phyloP scores from a whole-genome alignment of 2,329 filamentous ascomycete species.

The Coniochaeta prunicola region DNA sequence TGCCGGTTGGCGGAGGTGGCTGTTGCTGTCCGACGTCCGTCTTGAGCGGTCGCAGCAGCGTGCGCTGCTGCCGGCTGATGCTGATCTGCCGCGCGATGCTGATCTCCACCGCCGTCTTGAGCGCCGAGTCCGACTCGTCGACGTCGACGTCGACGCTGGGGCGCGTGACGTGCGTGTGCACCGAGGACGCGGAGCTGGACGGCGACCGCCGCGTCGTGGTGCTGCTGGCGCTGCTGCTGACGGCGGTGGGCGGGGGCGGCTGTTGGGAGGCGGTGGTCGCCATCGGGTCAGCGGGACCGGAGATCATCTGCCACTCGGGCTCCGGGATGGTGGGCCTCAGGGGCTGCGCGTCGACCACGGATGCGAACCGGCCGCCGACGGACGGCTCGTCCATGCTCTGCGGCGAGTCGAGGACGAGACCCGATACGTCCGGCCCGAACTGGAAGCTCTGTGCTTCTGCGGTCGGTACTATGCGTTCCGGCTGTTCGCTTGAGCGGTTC shows the following conservation, averaged over 20 bases:
- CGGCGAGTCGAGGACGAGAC: conserved; percentile 17
- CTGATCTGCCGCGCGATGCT: conserved; percentile 64
- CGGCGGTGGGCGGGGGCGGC: conserved; percentile 10
- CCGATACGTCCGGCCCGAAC: conserved; percentile 15
- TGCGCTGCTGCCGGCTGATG: conserved; percentile 53
- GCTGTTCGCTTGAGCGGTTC: background rate
- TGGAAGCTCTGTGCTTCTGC: conserved; percentile 4
- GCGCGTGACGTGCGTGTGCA: conserved; percentile 8
- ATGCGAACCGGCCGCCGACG: conserved; percentile 1
- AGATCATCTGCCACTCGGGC: conserved; percentile 41
- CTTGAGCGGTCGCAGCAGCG: conserved; percentile 24
- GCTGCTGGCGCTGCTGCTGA: conserved; percentile 10
- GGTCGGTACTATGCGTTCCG: background rate
- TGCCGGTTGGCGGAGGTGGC: conserved; percentile 9
- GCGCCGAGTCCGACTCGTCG: conserved; percentile 32
- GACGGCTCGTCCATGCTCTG: conserved; percentile 7
- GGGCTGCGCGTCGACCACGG: conserved; percentile 17
- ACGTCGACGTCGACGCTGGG: conserved; percentile 14
- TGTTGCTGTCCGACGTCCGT: conserved; percentile 9
- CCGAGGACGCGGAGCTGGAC: conserved; percentile 10
- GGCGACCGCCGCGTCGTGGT: conserved; percentile 12
- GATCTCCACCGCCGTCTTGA: conserved; percentile 53
- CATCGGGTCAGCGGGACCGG: conserved; percentile 7
- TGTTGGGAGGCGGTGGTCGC: conserved; percentile 17
- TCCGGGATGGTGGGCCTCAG: conserved; percentile 30